phyloP scores from a whole-genome alignment of 1,284 basidiomycete genomes.

The Inonotus hispidus region DNA sequence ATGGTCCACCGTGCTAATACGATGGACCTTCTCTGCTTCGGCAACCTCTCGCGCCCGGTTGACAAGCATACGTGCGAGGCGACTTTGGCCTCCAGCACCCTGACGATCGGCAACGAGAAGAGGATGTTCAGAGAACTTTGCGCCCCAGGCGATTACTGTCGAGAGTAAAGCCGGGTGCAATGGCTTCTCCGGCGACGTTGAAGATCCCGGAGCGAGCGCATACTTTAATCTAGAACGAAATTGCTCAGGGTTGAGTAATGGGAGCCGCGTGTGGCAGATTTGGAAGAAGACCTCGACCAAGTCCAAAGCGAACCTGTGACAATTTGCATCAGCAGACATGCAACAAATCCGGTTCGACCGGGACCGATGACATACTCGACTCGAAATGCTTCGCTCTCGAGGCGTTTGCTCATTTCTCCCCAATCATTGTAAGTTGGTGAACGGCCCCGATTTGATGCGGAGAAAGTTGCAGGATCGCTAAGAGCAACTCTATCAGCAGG shows the following conservation, averaged over 20 bases:
- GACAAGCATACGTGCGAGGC: slow-evolving; percentile 72
- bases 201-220: slow-evolving; percentile 24
- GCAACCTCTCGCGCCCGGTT: slow-evolving; percentile 78
- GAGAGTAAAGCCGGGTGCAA: slow-evolving; percentile 75
- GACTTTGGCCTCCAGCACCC: slow-evolving; percentile 65
- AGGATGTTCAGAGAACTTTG: slow-evolving; percentile 86
- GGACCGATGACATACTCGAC: slow-evolving; percentile 51
- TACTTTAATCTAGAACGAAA: slow-evolving; percentile 63
- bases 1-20: slow-evolving; percentile 75
- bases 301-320: slow-evolving; percentile 73
- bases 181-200: slow-evolving; percentile 31
- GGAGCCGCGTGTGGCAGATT: slow-evolving; percentile 79
- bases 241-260: slow-evolving; percentile 71
- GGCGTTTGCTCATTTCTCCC: slow-evolving; percentile 63
- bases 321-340: slow-evolving; percentile 18
- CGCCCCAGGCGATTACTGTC: slow-evolving; percentile 87
- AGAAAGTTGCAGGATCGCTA: slow-evolving; percentile 23
- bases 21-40: slow-evolving; percentile 80
- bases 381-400: slow-evolving; percentile 66
- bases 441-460: slow-evolving; percentile 11
- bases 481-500: background rate
- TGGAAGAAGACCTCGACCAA: slow-evolving; percentile 87
- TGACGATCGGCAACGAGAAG: slow-evolving; percentile 73
- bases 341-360: slow-evolving; percentile 16
- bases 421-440: slow-evolving; percentile 46